Conservation (phyloP, 2,329 filamentous ascomycete species). For the Ceratocystis destructans region DNA sequence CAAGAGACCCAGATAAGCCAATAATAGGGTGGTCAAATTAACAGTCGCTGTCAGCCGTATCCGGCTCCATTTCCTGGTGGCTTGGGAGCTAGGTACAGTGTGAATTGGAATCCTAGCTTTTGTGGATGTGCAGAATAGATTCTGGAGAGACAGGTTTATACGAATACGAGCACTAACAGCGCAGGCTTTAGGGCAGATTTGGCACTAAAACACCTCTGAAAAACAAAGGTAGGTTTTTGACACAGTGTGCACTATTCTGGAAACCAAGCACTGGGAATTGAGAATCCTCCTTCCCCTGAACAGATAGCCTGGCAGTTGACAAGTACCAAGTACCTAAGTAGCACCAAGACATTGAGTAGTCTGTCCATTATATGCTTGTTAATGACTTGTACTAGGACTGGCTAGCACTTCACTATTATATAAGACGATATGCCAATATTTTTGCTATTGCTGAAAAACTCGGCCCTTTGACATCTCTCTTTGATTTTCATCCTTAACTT, state of each 20-base stretch:
- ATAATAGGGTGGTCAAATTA: constrained; percentile 2
- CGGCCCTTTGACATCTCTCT: neutral
- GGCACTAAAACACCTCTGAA: no score
- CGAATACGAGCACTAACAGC: constrained; percentile 18
- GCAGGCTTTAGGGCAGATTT: neutral
- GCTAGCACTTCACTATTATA: neutral
- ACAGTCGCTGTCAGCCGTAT: constrained; percentile 18
- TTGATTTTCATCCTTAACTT: constrained; percentile 4
- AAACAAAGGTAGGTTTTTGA: neutral
- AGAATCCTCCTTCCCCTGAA: constrained; percentile 5
- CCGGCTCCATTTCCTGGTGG: constrained; percentile 16
- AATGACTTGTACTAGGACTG: neutral
- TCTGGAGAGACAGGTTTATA: constrained; percentile 15
- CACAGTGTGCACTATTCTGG: neutral
- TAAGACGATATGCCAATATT: neutral
- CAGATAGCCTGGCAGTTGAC: neutral
- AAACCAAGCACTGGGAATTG: neutral
- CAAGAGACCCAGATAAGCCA: neutral
- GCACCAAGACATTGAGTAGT: neutral
- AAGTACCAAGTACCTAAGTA: neutral
- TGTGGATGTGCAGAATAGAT: neutral
- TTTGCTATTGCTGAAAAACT: neutral
- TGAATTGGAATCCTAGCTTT: neutral
- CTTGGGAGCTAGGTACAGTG: constrained; percentile 8
- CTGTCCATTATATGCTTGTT: no score